These are phyloP conservation scores for Acacia acuminata DNA, from an alignment of 306 rosid species.

Conservation along the genomic window DNA sequence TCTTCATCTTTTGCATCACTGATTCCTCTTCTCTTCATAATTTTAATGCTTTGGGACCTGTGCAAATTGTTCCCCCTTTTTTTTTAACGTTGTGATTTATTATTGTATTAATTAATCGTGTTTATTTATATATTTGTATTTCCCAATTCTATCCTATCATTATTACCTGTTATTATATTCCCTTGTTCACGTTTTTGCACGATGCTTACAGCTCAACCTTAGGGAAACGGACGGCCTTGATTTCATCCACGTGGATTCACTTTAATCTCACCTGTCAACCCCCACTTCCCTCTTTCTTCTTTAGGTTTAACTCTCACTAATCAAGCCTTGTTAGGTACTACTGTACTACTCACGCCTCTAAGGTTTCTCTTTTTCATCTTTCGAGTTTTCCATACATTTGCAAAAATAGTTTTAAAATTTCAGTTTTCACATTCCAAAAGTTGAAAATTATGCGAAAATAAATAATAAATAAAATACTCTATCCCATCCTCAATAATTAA, in stretches of 20 bases:
- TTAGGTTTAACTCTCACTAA: not conserved
- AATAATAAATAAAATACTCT: too few species aligned
- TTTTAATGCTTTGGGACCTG: slow-evolving; percentile 52
- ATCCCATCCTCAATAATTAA: too few species aligned
- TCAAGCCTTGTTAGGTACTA: not conserved
- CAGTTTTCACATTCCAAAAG: not conserved
- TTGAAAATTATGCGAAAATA: not conserved
- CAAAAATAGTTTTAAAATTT: not conserved
- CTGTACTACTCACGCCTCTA: not conserved
- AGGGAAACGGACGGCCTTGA: slow-evolving; percentile 34
- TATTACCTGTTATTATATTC: slow-evolving; percentile 60
- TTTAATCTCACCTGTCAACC: slow-evolving; percentile 49
- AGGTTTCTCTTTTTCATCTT: not conserved
- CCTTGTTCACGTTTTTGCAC: slow-evolving; percentile 81
- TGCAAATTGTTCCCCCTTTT: slow-evolving; percentile 28
- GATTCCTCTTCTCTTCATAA: slow-evolving; percentile 76
- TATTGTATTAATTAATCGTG: slow-evolving; percentile 27
- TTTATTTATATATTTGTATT: slow-evolving; percentile 8
- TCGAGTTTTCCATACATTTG: not conserved
- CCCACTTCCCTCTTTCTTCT: not conserved
- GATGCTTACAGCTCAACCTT: slow-evolving; percentile 86
- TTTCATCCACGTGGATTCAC: slow-evolving; percentile 69
- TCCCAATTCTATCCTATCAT: slow-evolving; percentile 40
- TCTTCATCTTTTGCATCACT: slow-evolving; percentile 62
- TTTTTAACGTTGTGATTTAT: slow-evolving; percentile 27